These are phyloP conservation scores for Solanum clarkiae DNA, from an alignment of 257 asterid genomes.

Conservation along the genomic window DNA sequence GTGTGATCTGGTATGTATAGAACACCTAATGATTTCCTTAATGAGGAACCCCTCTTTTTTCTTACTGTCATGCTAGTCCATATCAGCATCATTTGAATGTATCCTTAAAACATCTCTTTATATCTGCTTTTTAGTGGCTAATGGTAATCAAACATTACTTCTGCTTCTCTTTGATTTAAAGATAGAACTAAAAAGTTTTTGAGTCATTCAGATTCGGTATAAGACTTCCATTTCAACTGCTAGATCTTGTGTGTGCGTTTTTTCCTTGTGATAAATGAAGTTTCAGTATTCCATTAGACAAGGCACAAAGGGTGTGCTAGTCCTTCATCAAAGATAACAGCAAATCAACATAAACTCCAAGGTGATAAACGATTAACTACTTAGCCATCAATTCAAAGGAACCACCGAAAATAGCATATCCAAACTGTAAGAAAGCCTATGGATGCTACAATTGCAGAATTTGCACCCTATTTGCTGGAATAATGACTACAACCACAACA, in stretches of 20 bases:
- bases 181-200: background rate
- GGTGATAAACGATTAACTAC: background rate
- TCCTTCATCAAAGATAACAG: background rate
- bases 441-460: background rate
- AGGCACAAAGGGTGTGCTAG: background rate
- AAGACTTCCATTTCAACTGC: background rate
- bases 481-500: background rate
- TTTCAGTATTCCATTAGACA: background rate
- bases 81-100: background rate
- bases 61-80: background rate
- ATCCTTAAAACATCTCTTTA: background rate
- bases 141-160: background rate
- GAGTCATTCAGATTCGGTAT: background rate
- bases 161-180: background rate
- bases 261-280: background rate
- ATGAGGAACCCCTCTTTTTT: background rate
- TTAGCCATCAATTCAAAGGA: background rate
- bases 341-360: background rate
- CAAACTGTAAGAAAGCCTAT: background rate
- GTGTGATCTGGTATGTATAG: conserved; percentile 46
- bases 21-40: background rate
- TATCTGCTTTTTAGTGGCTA: background rate
- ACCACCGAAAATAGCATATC: background rate
- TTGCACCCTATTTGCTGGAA: background rate
- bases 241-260: background rate